phyloP scores from a whole-genome alignment of 176 grass and related monocot species.

The Poa pratensis region DNA sequence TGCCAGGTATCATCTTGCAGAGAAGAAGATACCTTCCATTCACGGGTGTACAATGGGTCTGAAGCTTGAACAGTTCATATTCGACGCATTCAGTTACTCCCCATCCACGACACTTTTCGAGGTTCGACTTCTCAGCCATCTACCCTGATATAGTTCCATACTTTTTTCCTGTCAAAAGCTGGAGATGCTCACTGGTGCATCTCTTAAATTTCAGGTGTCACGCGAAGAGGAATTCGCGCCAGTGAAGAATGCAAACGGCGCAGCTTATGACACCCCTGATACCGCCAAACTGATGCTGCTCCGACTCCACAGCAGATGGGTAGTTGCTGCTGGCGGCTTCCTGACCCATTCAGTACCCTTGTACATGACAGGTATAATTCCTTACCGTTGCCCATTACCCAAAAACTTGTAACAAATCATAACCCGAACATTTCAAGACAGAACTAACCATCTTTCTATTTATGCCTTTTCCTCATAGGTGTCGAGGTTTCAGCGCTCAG shows the following conservation, averaged over 20 bases:
- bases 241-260: conserved; percentile 91
- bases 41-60: conserved; percentile 76
- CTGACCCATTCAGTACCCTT: conserved; percentile 95
- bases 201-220: conserved; percentile 55
- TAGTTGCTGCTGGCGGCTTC: conserved; percentile 94
- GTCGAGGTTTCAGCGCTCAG: conserved; percentile 89
- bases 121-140: conserved; percentile 41
- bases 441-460: background rate
- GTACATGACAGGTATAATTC: conserved; percentile 80
- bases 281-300: conserved; percentile 85
- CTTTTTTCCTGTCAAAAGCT: background rate
- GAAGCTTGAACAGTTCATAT: conserved; percentile 94
- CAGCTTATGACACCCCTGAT: conserved; percentile 89
- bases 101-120: conserved; percentile 90
- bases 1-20: conserved; percentile 84
- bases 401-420: background rate
- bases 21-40: conserved; percentile 97
- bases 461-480: conserved; percentile 34
- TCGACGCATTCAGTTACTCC: conserved; percentile 88
- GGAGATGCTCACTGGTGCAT: conserved; percentile 3
- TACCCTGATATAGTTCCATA: background rate
- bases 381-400: background rate
- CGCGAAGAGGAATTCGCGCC: conserved; percentile 98
- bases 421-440: background rate
- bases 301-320: conserved; percentile 98